Percentiles rank a stretch among this genome's conserved stretches.
Evolutionary conservation across 139 green algal species (phyloP).

Genomic region (Spirogloea muscicola): DNA sequence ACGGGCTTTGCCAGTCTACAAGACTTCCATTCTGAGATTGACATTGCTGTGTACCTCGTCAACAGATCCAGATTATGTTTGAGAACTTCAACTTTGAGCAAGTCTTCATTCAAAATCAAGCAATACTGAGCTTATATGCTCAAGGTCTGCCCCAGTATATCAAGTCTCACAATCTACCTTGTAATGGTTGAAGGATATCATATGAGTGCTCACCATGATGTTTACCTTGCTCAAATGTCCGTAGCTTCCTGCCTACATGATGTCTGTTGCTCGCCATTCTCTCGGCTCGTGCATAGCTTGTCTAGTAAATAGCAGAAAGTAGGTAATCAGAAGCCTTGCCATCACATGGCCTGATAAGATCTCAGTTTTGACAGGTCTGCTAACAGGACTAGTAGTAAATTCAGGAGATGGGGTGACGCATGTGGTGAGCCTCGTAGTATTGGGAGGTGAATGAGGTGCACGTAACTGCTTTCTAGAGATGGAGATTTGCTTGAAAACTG

Average conservation of each 20-base stretch:
- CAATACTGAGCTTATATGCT: slow-evolving; percentile 77
- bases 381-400: slow-evolving; percentile 79
- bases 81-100: slow-evolving; percentile 63
- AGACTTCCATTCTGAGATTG: neutral
- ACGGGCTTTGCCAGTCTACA: too few relatives aligned
- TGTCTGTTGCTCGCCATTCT: too few relatives aligned
- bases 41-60: neutral
- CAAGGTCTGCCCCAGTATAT: slow-evolving; percentile 54
- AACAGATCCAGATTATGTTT: slow-evolving; percentile 64
- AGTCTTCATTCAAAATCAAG: slow-evolving; percentile 71
- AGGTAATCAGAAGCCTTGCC: too few relatives aligned
- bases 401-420: slow-evolving; percentile 72
- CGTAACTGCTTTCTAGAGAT: neutral
- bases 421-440: slow-evolving; percentile 50
- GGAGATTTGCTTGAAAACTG: too few relatives aligned
- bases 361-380: slow-evolving; percentile 43
- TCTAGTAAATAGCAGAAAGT: too few relatives aligned
- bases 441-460: neutral
- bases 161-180: too few relatives aligned
- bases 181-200: too few relatives aligned
- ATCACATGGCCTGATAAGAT: too few relatives aligned
- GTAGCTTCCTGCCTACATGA: too few relatives aligned
- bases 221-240: too few relatives aligned
- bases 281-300: too few relatives aligned
- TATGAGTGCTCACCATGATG: too few relatives aligned